phyloP scores from a whole-genome alignment of 768 basidiomycete species.

The Lactarius deliciosus region DNA sequence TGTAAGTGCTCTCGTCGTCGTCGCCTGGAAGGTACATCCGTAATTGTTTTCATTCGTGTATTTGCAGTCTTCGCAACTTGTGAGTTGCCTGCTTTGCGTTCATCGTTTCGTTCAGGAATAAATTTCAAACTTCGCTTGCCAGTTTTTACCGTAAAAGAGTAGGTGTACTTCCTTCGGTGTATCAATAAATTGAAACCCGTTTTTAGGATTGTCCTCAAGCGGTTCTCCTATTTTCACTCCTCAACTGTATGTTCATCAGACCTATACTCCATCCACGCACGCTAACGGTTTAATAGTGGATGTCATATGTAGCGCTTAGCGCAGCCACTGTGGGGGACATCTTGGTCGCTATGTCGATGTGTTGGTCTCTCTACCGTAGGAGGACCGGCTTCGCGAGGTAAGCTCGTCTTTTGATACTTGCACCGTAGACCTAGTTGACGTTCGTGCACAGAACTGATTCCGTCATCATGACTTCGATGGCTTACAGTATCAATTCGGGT shows the following conservation, averaged over 20 bases:
- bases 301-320: constrained; percentile 47
- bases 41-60: not conserved
- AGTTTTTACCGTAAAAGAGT: constrained; percentile 53
- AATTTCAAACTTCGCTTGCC: not conserved
- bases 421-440: not conserved
- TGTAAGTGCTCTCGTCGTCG: constrained; percentile 34
- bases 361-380: constrained; percentile 48
- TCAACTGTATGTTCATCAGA: constrained; percentile 36
- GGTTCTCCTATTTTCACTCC: constrained; percentile 36
- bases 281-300: constrained; percentile 40
- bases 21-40: not conserved
- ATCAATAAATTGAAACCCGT: constrained; percentile 15
- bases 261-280: not conserved
- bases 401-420: constrained; percentile 16
- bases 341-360: constrained; percentile 48
- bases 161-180: constrained; percentile 21
- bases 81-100: constrained; percentile 23
- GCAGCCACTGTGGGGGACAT: constrained; percentile 51
- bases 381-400: constrained; percentile 49
- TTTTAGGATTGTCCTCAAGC: constrained; percentile 35
- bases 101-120: not conserved
- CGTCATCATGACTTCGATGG: constrained; percentile 32
- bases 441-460: constrained; percentile 33
- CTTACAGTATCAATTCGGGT: constrained; percentile 34
- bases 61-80: constrained; percentile 29